phyloP scores from a whole-genome alignment of 164 flowering plant species.

The Berberis thunbergii region DNA sequence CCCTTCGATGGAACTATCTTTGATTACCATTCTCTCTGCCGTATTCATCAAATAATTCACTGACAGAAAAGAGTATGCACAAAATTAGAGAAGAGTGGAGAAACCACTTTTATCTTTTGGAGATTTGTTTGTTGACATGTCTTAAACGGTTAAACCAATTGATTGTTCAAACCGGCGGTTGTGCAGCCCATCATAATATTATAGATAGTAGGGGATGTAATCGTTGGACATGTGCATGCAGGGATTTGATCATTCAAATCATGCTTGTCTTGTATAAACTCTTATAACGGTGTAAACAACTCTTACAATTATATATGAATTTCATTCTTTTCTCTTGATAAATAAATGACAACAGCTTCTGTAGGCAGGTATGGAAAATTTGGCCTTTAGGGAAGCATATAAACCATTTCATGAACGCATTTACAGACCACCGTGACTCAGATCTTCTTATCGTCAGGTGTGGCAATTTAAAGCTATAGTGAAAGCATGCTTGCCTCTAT shows the following conservation, averaged over 20 bases:
- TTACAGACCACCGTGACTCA: slow-evolving; percentile 98
- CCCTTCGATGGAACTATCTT: too few species aligned
- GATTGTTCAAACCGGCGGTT: too few species aligned
- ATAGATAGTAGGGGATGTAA: too few species aligned
- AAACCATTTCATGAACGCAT: slow-evolving; percentile 93
- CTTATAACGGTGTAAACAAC: not conserved
- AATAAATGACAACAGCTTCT: slow-evolving; percentile 6
- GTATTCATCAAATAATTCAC: too few species aligned
- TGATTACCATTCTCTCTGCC: too few species aligned
- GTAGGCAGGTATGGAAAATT: slow-evolving; percentile 85
- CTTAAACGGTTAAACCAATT: too few species aligned
- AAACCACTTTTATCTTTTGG: not conserved
- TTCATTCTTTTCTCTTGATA: not conserved
- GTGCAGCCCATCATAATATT: too few species aligned
- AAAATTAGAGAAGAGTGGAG: not conserved
- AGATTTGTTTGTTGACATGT: too few species aligned
- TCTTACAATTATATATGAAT: not conserved
- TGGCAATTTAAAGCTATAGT: not conserved
- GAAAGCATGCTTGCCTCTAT: slow-evolving; percentile 2
- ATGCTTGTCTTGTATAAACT: too few species aligned
- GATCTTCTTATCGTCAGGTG: slow-evolving; percentile 88
- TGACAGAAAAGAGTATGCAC: too few species aligned
- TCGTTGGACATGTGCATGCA: too few species aligned
- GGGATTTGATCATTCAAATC: too few species aligned
- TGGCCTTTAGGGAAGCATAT: slow-evolving; percentile 80